A percentile compares a stretch with the other conserved stretches of the same genome.
Evolutionary conservation across 2,329 filamentous ascomycete species (phyloP).

Genomic region (Penicillium oxalicum): DNA sequence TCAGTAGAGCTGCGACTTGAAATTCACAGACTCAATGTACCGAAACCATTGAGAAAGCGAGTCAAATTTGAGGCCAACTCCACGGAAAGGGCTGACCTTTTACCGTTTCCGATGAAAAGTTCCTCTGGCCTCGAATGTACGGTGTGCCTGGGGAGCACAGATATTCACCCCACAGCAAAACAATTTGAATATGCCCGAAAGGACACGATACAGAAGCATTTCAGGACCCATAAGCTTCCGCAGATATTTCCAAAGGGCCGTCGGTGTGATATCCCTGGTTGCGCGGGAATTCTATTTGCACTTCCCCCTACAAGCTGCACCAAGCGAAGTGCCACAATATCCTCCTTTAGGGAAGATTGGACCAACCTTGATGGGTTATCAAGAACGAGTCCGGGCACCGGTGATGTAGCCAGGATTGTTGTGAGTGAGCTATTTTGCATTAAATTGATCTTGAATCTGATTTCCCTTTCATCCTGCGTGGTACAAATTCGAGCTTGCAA

Average conservation of each 20-base stretch:
- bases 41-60: conserved; percentile 1
- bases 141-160: background rate
- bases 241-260: background rate
- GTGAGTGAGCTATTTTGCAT: too few relatives aligned
- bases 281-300: background rate
- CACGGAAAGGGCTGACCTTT: background rate
- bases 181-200: background rate
- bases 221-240: background rate
- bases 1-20: conserved; percentile 6
- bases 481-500: too few relatives aligned
- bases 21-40: conserved; percentile 5
- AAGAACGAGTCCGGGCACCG: too few relatives aligned
- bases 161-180: background rate
- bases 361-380: too few relatives aligned
- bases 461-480: too few relatives aligned
- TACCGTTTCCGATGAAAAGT: too few relatives aligned
- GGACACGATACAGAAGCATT: background rate
- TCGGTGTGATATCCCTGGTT: background rate
- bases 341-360: too few relatives aligned
- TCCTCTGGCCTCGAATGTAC: background rate
- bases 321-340: background rate
- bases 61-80: background rate
- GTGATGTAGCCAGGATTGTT: too few relatives aligned
- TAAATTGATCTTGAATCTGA: too few relatives aligned
- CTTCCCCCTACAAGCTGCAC: background rate